These are phyloP conservation scores for Hypoxylon trugodes DNA, from an alignment of 495 filamentous ascomycete species.

Conservation along the genomic window DNA sequence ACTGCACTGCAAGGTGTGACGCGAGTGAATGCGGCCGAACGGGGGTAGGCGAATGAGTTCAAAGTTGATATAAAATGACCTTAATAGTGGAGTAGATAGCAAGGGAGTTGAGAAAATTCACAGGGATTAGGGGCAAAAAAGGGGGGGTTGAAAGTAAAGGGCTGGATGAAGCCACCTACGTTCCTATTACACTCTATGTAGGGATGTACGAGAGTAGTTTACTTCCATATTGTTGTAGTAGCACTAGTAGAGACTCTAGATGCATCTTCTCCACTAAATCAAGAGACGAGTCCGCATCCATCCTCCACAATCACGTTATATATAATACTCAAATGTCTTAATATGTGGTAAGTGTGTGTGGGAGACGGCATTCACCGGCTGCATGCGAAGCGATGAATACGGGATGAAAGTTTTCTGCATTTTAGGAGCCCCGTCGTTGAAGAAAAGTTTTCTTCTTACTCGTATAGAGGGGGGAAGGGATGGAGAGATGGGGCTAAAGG, in stretches of 20 bases:
- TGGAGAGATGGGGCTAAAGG: background rate
- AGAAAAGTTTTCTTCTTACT: constrained; percentile 6
- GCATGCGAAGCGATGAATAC: constrained; percentile 36
- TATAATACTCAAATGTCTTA: no score
- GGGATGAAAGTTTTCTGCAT: constrained; percentile 18
- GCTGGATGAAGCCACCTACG: constrained; percentile 21
- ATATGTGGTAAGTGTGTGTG: no score
- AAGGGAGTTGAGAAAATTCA: background rate
- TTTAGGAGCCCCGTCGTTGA: background rate
- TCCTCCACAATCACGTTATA: constrained; percentile 32
- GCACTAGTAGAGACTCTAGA: constrained; percentile 25
- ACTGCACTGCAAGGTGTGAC: constrained; percentile 16
- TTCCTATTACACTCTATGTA: constrained; percentile 22
- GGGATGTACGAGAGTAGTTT: constrained; percentile 29
- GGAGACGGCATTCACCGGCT: constrained; percentile 7
- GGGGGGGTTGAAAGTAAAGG: constrained; percentile 3
- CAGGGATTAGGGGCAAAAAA: constrained; percentile 5
- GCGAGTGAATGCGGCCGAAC: constrained; percentile 6
- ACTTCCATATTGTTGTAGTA: constrained; percentile 24
- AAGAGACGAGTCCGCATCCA: constrained; percentile 9
- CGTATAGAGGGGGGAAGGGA: background rate
- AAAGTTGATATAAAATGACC: constrained; percentile 12
- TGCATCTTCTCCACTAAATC: constrained; percentile 27
- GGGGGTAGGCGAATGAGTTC: constrained; percentile 5
- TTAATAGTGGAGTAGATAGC: constrained; percentile 4